phyloP scores from a whole-genome alignment of 208 protist genomes.

The Angomonas ambiguus region DNA sequence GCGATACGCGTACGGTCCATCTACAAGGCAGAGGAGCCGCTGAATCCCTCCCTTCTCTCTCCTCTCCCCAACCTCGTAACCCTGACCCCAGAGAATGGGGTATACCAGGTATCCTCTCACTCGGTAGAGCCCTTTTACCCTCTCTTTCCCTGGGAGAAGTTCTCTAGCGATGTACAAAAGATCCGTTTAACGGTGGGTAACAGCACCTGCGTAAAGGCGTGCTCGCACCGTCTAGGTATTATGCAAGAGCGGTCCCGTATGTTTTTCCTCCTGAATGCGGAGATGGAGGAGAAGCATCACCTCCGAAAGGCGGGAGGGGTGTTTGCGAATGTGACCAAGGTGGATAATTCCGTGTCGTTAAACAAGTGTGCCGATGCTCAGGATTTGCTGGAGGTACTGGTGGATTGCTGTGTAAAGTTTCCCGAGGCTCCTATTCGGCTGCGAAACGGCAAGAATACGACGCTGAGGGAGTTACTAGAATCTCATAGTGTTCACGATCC shows the following conservation, averaged over 20 bases:
- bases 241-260: conserved; percentile 91
- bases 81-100: conserved; percentile 47
- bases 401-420: conserved; percentile 60
- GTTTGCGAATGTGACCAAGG: conserved; percentile 76
- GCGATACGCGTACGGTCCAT: conserved; percentile 57
- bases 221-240: conserved; percentile 85
- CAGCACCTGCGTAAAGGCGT: conserved; percentile 66
- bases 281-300: conserved; percentile 80
- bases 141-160: conserved; percentile 54
- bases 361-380: conserved; percentile 69
- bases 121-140: conserved; percentile 26
- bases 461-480: conserved; percentile 70
- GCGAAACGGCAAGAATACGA: conserved; percentile 55
- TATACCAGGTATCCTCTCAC: conserved; percentile 69
- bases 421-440: conserved; percentile 49
- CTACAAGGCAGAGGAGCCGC: conserved; percentile 37
- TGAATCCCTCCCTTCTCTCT: conserved; percentile 17
- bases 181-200: conserved; percentile 72
- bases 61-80: conserved; percentile 28
- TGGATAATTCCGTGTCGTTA: conserved; percentile 78
- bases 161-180: conserved; percentile 64
- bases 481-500: conserved; percentile 54
- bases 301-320: conserved; percentile 78
- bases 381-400: conserved; percentile 73
- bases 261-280: conserved; percentile 87